Evolutionary conservation across 306 rosid genomes (phyloP), one percentile per base, ranked within the genome.

Genomic region (Luffa acutangula): DNA sequence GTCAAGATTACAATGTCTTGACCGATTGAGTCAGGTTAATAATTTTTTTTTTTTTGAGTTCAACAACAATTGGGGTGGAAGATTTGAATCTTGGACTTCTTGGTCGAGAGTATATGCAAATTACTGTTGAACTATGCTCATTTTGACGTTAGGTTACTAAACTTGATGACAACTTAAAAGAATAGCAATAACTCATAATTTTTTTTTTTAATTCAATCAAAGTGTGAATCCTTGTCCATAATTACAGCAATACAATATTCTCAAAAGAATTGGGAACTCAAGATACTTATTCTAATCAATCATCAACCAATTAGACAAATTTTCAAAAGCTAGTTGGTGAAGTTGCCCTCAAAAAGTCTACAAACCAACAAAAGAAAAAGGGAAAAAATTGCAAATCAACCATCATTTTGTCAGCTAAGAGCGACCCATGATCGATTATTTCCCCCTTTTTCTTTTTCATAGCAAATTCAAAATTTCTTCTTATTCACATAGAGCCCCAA

Each of bases 281-380:
- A 66, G 4, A 64, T 5, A 2, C 6, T 9, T 67, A 67, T 18
- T 67, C 41, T 67, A 67, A 66, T 66, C 14, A 78, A 75, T 80
- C 63, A 78, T 81, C 84, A 78, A 80, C 66, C 78, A 73, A 78
- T 37, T 65, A 77, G 57, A 39, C 77, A 81, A 77, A 88, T 84
- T 77, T 89, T 92, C 96, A 92, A 89, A 67, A 82, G 77, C 88
- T 83, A 85, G 97, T 90, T 90, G 98, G 94, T 90, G 88, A 89
- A 85, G 89, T 81, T 85, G 77, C 76, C 33, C 36, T 88, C 41
- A 76, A 74, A 90, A 90, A 94, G 96, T 92, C 97, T 89, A 65
- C 89, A 89, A 88, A 84, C 86, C 85, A 84, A 87, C 89, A 86
- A 87, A 70, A 81, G 75, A 0, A 83, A 51, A 51, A 13, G 18